Evolutionary conservation across 345 rosid species (phyloP).

Genomic region (Salix arbutifolia): DNA sequence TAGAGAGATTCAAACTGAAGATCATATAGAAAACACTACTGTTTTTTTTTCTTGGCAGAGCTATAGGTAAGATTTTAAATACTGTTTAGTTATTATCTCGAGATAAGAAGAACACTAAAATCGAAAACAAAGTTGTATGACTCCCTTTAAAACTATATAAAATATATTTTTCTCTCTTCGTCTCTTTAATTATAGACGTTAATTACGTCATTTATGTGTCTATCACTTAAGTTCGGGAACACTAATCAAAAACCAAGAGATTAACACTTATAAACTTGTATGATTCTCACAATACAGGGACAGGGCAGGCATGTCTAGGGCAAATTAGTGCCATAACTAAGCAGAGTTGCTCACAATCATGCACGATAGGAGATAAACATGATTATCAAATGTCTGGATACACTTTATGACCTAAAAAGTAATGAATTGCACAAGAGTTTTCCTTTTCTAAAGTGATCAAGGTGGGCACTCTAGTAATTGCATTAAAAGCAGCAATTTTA

Average conservation of each 20-base stretch:
- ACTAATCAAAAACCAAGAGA: not conserved
- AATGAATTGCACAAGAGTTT: conserved; percentile 3
- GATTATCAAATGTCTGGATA: conserved; percentile 20
- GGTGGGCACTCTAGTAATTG: conserved; percentile 42
- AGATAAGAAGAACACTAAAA: no score
- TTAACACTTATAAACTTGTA: conserved; percentile 2
- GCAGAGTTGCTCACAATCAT: conserved; percentile 20
- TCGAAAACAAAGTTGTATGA: no score
- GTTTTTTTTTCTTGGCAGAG: no score
- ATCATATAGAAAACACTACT: no score
- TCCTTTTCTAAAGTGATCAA: conserved; percentile 16
- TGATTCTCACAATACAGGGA: conserved; percentile 28
- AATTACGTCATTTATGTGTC: no score
- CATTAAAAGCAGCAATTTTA: conserved; percentile 41
- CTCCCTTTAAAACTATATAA: no score
- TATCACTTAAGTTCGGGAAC: no score
- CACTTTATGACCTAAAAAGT: not conserved
- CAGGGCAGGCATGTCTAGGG: conserved; percentile 32
- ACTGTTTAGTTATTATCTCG: no score
- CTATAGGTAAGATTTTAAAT: no score
- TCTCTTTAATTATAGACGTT: no score
- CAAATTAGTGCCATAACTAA: conserved; percentile 2
- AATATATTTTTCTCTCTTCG: no score
- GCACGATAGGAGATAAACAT: conserved; percentile 25
- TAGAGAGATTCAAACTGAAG: no score